phyloP scores from a whole-genome alignment of 768 basidiomycete species.

The Mycena albidolilacea region DNA sequence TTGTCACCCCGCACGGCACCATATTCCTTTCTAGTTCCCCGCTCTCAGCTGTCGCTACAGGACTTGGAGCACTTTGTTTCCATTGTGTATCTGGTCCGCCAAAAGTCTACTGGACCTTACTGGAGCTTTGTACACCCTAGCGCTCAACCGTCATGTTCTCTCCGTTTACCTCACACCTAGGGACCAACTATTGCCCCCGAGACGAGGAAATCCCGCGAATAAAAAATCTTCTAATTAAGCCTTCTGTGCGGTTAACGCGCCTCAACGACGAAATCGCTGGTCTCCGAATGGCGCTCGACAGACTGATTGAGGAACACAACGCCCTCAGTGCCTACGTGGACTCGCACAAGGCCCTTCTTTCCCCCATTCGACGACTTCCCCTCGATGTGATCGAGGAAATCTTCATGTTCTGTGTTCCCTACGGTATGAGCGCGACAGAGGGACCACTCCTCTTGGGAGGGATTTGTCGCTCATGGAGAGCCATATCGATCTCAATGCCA shows the following conservation, averaged over 20 bases:
- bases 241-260: neutral
- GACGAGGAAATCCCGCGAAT: slow-evolving; percentile 20
- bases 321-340: slow-evolving; percentile 26
- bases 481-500: slow-evolving; percentile 37
- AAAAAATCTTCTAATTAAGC: neutral
- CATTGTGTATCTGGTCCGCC: no score
- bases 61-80: no score
- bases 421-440: slow-evolving; percentile 36
- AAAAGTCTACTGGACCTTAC: no score
- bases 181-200: slow-evolving; percentile 25
- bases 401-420: slow-evolving; percentile 46
- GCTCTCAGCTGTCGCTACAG: no score
- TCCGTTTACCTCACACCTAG: slow-evolving; percentile 25
- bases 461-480: slow-evolving; percentile 48
- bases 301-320: slow-evolving; percentile 13
- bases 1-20: no score
- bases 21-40: no score
- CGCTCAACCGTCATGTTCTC: slow-evolving; percentile 13
- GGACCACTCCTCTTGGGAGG: slow-evolving; percentile 45
- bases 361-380: slow-evolving; percentile 45
- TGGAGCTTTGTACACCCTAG: no score
- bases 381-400: slow-evolving; percentile 45
- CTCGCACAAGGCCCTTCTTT: slow-evolving; percentile 43
- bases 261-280: slow-evolving; percentile 25
- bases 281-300: slow-evolving; percentile 20